Percentiles rank a stretch among this genome's conserved stretches.
Conservation (phyloP, 768 basidiomycete genomes). For the Xanthoconium purpureum region DNA sequence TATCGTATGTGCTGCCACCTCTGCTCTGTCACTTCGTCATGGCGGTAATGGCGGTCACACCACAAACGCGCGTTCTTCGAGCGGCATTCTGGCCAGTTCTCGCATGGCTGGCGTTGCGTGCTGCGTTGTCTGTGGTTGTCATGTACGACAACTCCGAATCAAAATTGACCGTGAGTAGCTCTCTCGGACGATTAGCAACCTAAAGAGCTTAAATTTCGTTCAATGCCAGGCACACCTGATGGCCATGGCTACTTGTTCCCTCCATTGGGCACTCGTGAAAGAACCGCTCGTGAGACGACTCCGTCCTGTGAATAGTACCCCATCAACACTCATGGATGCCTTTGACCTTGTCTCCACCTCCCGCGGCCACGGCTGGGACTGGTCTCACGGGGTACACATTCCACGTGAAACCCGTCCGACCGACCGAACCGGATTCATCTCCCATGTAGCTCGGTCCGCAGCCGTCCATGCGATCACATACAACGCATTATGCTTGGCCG, state of each 20-base stretch:
- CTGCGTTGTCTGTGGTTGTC: not conserved
- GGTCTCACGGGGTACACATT: no score
- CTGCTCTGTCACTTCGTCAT: not conserved
- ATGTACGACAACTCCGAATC: not conserved
- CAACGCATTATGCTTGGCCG: no score
- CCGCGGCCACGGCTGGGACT: not conserved
- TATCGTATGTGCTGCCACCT: not conserved
- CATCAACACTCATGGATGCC: not conserved
- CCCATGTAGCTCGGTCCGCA: not conserved
- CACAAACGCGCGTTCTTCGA: not conserved
- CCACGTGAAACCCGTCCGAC: not conserved
- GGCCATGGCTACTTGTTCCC: not conserved
- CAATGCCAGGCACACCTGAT: not conserved
- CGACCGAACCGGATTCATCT: not conserved
- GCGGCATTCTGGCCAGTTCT: not conserved
- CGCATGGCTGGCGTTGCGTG: not conserved
- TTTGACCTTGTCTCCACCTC: not conserved
- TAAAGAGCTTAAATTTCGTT: not conserved
- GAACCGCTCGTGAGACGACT: not conserved
- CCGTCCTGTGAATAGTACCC: not conserved
- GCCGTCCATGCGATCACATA: not conserved
- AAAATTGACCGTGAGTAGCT: not conserved
- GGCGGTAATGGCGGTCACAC: not conserved
- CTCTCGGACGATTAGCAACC: not conserved
- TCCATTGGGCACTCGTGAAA: not conserved